These are phyloP conservation scores for Blastomyces percursus DNA, from an alignment of 2,329 filamentous ascomycete species.

Conservation along the genomic window DNA sequence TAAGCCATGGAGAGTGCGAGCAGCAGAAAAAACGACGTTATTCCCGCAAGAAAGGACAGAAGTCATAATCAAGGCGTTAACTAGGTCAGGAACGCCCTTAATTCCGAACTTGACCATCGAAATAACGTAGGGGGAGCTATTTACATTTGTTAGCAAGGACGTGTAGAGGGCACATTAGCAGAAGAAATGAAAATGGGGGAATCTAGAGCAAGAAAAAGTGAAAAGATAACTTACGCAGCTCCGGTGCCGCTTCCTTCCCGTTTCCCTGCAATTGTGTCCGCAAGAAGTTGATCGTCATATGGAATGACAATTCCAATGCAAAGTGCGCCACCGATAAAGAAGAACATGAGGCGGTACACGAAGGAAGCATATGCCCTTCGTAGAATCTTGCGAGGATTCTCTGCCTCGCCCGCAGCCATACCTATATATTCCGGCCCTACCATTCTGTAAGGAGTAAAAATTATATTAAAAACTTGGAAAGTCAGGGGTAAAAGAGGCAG, in stretches of 20 bases:
- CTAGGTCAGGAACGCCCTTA: slow-evolving; percentile 50
- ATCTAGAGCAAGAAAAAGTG: background rate
- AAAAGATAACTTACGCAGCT: slow-evolving; percentile 36
- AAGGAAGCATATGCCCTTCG: slow-evolving; percentile 62
- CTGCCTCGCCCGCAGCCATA: slow-evolving; percentile 53
- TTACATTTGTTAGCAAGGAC: background rate
- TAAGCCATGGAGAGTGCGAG: slow-evolving; percentile 52
- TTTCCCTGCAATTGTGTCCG: slow-evolving; percentile 39
- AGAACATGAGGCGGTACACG: slow-evolving; percentile 62
- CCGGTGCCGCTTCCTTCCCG: slow-evolving; percentile 40
- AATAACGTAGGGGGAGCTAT: slow-evolving; percentile 49
- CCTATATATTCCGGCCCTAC: slow-evolving; percentile 55
- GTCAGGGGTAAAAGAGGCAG: background rate
- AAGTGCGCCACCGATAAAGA: slow-evolving; percentile 61
- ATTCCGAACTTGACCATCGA: slow-evolving; percentile 56
- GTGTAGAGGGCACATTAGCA: background rate
- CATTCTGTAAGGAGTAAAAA: slow-evolving; percentile 25
- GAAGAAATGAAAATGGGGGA: background rate
- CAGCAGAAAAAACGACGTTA: slow-evolving; percentile 53
- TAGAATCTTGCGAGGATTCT: slow-evolving; percentile 57
- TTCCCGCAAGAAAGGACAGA: slow-evolving; percentile 56
- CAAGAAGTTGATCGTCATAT: slow-evolving; percentile 51
- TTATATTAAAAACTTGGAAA: background rate
- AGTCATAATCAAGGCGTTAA: slow-evolving; percentile 59
- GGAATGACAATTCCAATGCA: slow-evolving; percentile 58